Conservation (phyloP, 257 asterid species). For the Solanum megistacrolobum region DNA sequence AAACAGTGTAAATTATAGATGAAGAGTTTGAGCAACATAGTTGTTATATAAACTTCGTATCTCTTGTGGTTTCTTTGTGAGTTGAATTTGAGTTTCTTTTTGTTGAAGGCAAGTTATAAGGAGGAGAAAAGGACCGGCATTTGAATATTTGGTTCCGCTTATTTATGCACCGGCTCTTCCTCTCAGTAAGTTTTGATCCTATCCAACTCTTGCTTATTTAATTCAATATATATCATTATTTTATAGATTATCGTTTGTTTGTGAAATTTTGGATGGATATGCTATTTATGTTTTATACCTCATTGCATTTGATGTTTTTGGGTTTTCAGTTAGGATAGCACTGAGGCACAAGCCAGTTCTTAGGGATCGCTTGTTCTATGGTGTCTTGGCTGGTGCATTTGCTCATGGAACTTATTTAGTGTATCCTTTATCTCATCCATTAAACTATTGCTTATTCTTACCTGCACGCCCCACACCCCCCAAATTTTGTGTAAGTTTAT, state of each 20-base stretch:
- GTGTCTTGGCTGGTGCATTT: slow-evolving; percentile 70
- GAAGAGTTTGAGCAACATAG: not conserved
- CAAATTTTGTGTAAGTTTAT: not conserved
- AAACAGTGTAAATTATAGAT: not conserved
- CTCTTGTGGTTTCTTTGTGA: not conserved
- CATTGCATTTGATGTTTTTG: not conserved
- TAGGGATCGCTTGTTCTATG: slow-evolving; percentile 68
- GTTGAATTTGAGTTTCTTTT: not conserved
- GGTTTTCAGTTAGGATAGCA: slow-evolving; percentile 35
- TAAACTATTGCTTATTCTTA: not conserved
- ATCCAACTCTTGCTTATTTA: not conserved
- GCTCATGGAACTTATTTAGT: slow-evolving; percentile 68
- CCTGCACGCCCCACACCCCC: not conserved
- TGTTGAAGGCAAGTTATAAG: slow-evolving; percentile 30
- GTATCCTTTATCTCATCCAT: slow-evolving; percentile 31
- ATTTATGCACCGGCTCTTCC: slow-evolving; percentile 83
- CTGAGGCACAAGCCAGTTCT: slow-evolving; percentile 61
- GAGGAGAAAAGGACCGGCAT: slow-evolving; percentile 54
- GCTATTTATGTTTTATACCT: not conserved
- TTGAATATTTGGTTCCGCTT: slow-evolving; percentile 51
- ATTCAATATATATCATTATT: not conserved
- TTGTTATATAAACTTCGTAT: not conserved
- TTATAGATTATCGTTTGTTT: not conserved
- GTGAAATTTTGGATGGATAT: not conserved
- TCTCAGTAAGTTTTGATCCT: slow-evolving; percentile 34